Conservation (phyloP, 352 stramenopile species). For the Pythium phragmitis region DNA sequence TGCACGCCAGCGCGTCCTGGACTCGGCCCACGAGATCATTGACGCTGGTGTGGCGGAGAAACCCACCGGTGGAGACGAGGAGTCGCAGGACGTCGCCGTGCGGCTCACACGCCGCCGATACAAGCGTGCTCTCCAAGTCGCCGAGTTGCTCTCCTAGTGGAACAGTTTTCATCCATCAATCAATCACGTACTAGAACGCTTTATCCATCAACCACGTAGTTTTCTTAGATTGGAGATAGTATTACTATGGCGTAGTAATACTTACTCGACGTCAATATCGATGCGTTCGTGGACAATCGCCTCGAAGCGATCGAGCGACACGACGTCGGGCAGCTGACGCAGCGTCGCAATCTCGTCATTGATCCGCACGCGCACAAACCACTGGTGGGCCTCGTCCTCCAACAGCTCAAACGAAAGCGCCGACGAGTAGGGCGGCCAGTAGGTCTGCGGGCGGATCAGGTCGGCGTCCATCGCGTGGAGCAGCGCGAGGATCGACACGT, state of each 20-base stretch:
- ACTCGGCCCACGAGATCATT: conserved; percentile 71
- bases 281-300: conserved; percentile 47
- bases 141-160: conserved; percentile 56
- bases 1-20: conserved; percentile 65
- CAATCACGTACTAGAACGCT: conserved; percentile 5
- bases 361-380: conserved; percentile 57
- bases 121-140: conserved; percentile 79
- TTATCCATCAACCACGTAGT: conserved; percentile 2
- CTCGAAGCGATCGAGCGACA: conserved; percentile 39
- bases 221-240: background rate
- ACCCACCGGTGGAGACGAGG: conserved; percentile 36
- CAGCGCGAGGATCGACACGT: conserved; percentile 76
- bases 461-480: conserved; percentile 58
- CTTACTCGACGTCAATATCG: conserved; percentile 21
- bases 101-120: conserved; percentile 67
- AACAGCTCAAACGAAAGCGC: conserved; percentile 68
- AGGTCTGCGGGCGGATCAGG: conserved; percentile 44
- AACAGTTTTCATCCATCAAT: conserved; percentile 3
- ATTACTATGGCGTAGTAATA: no score
- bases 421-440: conserved; percentile 76
- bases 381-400: conserved; percentile 50
- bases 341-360: conserved; percentile 45
- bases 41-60: conserved; percentile 58
- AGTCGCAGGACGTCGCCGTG: conserved; percentile 43
- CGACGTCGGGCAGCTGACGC: conserved; percentile 10